A percentile compares a stretch with the other conserved stretches of the same genome.
phyloP scores from a whole-genome alignment of 805 yeast species.

The Monosporozyma siamensis region DNA sequence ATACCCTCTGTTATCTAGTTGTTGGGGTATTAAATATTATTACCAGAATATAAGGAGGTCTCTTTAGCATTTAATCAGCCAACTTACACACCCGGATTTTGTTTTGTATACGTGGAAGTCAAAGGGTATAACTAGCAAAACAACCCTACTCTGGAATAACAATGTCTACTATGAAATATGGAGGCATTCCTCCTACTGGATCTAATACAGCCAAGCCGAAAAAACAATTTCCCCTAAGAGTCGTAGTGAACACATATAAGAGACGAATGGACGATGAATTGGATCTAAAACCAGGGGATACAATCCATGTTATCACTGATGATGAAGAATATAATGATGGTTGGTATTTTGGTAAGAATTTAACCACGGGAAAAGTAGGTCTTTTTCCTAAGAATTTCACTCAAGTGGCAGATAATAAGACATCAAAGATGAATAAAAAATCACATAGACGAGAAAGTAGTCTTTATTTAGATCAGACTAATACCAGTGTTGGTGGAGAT shows the following conservation, averaged over 20 bases:
- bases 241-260: constrained; percentile 74
- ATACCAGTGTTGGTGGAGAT: background rate
- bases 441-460: constrained; percentile 35
- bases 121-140: too few species aligned
- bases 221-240: constrained; percentile 2
- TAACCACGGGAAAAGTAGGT: constrained; percentile 65
- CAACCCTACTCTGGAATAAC: too few species aligned
- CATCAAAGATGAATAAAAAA: constrained; percentile 44
- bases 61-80: too few species aligned
- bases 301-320: constrained; percentile 78
- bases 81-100: too few species aligned
- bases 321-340: constrained; percentile 93
- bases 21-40: too few species aligned
- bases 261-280: constrained; percentile 88
- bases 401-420: constrained; percentile 36
- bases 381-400: constrained; percentile 87
- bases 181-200: too few species aligned
- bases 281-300: constrained; percentile 69
- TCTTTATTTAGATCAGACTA: constrained; percentile 8
- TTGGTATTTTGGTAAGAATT: constrained; percentile 87
- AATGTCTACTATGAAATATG: background rate
- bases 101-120: too few species aligned
- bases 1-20: too few species aligned
- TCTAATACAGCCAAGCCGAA: background rate
- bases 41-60: too few species aligned